Evolutionary conservation across 1,284 basidiomycete species (phyloP).

Genomic region (Puccinia polysora): DNA sequence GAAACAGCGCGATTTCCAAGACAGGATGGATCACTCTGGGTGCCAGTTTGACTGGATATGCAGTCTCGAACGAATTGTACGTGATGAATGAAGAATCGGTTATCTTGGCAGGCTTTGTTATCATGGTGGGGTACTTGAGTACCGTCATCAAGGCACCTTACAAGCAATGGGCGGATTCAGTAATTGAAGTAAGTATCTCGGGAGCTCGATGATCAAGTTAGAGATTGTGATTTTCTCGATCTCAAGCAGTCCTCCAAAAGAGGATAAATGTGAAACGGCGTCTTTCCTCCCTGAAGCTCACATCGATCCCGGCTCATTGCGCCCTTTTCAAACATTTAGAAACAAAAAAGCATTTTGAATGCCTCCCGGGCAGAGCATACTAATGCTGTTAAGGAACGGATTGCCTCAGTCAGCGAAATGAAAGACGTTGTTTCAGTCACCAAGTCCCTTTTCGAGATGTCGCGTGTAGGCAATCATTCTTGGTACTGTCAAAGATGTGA

Average conservation of each 20-base stretch:
- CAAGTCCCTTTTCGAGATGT: conserved; percentile 80
- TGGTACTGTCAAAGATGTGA: neutral
- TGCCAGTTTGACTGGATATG: conserved; percentile 48
- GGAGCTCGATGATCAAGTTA: neutral
- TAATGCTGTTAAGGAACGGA: conserved; percentile 84
- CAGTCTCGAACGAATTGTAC: conserved; percentile 54
- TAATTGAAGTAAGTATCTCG: conserved; percentile 61
- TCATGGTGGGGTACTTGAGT: conserved; percentile 74
- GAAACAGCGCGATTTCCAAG: conserved; percentile 87
- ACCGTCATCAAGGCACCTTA: conserved; percentile 78
- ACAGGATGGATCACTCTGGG: conserved; percentile 57
- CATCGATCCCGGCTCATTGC: neutral
- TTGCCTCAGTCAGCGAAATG: conserved; percentile 82
- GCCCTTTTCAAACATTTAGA: conserved; percentile 50
- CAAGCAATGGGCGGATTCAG: conserved; percentile 82
- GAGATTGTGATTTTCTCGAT: neutral
- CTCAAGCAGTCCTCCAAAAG: neutral
- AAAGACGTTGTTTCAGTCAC: conserved; percentile 90
- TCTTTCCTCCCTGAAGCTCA: neutral
- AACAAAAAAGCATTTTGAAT: conserved; percentile 76
- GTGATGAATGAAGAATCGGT: conserved; percentile 54
- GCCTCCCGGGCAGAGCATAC: conserved; percentile 83
- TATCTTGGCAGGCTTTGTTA: conserved; percentile 71
- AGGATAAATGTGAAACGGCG: neutral
- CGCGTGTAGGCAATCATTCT: conserved; percentile 63